A percentile compares a stretch with the other conserved stretches of the same genome.
These are phyloP conservation scores for Tylopilus felleus DNA, from an alignment of 768 basidiomycete species.

Conservation along the genomic window DNA sequence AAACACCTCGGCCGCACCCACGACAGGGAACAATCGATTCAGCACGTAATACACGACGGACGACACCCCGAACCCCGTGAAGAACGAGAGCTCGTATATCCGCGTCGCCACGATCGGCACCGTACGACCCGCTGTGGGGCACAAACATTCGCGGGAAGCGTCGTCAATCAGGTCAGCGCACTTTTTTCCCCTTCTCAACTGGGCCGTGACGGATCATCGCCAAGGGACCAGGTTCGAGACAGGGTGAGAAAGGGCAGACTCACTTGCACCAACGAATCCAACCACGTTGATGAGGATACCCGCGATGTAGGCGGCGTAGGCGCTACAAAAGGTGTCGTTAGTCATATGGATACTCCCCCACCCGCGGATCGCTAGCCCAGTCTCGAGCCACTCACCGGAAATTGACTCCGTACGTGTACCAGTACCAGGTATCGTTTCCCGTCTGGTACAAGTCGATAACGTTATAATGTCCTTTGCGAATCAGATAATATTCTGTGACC, in stretches of 20 bases:
- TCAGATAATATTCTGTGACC: slow-evolving; percentile 78
- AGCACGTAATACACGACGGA: slow-evolving; percentile 58
- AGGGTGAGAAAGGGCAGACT: slow-evolving; percentile 20
- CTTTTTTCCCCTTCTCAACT: neutral
- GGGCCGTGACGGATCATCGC: neutral
- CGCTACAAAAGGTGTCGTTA: slow-evolving; percentile 33
- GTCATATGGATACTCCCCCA: neutral
- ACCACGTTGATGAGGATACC: slow-evolving; percentile 83
- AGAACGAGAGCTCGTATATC: slow-evolving; percentile 76
- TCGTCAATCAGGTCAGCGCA: neutral
- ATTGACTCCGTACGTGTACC: slow-evolving; percentile 72
- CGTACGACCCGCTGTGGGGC: slow-evolving; percentile 45
- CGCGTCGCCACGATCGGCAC: slow-evolving; percentile 71
- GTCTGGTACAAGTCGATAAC: slow-evolving; percentile 67
- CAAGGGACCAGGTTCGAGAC: neutral
- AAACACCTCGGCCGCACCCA: slow-evolving; percentile 46
- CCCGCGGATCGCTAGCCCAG: neutral
- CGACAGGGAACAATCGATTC: slow-evolving; percentile 59
- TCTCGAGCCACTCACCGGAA: slow-evolving; percentile 43
- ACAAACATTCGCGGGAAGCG: neutral
- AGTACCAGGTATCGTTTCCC: slow-evolving; percentile 62
- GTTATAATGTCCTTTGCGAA: slow-evolving; percentile 67
- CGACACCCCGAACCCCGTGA: slow-evolving; percentile 77
- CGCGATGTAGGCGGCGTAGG: slow-evolving; percentile 63
- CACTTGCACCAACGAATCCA: slow-evolving; percentile 75